Evolutionary conservation across 768 basidiomycete genomes (phyloP).

Genomic region (Serendipita indica): DNA sequence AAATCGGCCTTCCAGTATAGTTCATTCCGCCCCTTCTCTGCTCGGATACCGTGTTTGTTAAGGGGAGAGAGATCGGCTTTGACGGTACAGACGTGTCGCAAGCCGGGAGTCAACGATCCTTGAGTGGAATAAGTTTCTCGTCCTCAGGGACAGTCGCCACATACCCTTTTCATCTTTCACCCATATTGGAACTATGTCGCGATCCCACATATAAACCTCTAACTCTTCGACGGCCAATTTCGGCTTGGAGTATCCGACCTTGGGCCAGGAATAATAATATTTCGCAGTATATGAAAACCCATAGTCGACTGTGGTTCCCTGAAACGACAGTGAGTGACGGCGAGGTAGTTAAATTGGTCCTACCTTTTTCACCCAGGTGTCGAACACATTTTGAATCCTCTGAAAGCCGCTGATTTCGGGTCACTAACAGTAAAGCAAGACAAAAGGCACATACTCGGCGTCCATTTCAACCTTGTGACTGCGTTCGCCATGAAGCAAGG

Average conservation of each 20-base stretch:
- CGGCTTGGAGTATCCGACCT: neutral
- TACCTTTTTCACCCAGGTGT: neutral
- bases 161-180: neutral
- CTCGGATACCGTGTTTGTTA: neutral
- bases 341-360: neutral
- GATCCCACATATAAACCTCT: neutral
- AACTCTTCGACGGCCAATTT: neutral
- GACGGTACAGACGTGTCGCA: neutral
- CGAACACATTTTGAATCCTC: neutral
- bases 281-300: neutral
- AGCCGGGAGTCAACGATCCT: neutral
- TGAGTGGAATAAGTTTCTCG: neutral
- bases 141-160: neutral
- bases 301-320: neutral
- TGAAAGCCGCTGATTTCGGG: neutral
- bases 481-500: neutral
- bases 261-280: neutral
- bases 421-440: neutral
- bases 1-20: neutral
- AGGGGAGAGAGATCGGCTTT: slow-evolving; percentile 1
- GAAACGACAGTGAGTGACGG: neutral
- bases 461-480: neutral
- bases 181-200: neutral
- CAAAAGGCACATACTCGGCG: neutral
- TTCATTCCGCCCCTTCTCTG: neutral